These are phyloP conservation scores for Agaricus subrufescens DNA, from an alignment of 768 basidiomycete genomes.

Conservation along the genomic window DNA sequence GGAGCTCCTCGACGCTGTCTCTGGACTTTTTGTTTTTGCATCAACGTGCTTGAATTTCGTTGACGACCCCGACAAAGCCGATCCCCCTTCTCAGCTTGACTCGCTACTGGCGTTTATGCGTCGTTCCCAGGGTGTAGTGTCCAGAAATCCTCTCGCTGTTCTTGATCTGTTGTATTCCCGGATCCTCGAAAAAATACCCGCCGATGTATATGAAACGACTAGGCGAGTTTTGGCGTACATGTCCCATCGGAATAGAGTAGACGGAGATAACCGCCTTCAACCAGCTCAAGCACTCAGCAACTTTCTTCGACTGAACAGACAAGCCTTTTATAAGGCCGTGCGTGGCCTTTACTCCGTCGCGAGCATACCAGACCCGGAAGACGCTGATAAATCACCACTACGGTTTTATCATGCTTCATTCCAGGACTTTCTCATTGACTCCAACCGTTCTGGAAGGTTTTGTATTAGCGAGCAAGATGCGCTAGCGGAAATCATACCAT, in stretches of 20 bases:
- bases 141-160: background rate
- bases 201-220: background rate
- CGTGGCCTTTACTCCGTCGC: background rate
- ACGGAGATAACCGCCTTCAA: no score
- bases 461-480: background rate
- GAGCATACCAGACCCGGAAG: background rate
- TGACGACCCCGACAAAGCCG: background rate
- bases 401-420: background rate
- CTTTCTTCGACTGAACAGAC: background rate
- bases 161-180: conserved; percentile 1
- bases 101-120: background rate
- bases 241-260: no score
- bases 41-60: background rate
- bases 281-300: background rate
- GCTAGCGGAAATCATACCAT: background rate
- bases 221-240: background rate
- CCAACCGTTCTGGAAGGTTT: background rate
- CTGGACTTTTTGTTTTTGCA: background rate
- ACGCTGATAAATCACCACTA: background rate
- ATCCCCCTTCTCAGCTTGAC: background rate
- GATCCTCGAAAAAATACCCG: background rate
- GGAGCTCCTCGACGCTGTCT: background rate
- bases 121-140: background rate
- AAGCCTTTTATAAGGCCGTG: background rate
- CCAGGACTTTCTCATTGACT: background rate